Percentiles rank a stretch among this genome's conserved stretches.
phyloP scores from a whole-genome alignment of 2,329 filamentous ascomycete species.

The Diplodia seriata region DNA sequence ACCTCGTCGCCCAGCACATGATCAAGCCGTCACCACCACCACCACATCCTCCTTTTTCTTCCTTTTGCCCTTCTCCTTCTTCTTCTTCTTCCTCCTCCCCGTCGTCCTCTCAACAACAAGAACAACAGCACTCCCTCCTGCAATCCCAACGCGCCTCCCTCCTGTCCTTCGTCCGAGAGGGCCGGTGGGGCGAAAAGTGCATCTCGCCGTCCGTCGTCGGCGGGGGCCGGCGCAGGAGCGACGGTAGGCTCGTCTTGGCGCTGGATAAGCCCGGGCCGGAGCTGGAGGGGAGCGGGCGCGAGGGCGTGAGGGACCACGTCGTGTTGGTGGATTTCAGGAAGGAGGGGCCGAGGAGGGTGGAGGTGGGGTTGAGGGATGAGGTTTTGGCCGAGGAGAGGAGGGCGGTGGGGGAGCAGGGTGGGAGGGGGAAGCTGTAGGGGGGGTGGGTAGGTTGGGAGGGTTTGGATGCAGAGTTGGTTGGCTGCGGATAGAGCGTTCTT shows the following conservation, averaged over 20 bases:
- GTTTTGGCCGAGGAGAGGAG: constrained; percentile 58
- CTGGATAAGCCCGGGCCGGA: constrained; percentile 64
- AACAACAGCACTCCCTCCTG: constrained; percentile 47
- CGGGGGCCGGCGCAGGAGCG: constrained; percentile 45
- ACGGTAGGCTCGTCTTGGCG: constrained; percentile 60
- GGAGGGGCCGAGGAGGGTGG: constrained; percentile 63
- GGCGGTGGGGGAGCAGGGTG: too few relatives aligned
- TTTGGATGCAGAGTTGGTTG: too few relatives aligned
- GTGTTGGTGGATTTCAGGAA: constrained; percentile 64
- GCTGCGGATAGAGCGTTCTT: too few relatives aligned
- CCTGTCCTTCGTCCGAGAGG: constrained; percentile 61
- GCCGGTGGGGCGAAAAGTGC: constrained; percentile 57
- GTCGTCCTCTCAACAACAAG: too few relatives aligned
- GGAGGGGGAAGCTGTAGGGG: constrained; percentile 61
- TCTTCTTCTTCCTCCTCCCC: neutral
- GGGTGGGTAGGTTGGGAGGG: neutral
- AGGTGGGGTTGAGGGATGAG: constrained; percentile 55
- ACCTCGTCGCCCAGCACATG: constrained; percentile 63
- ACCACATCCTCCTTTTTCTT: too few relatives aligned
- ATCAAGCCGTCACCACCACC: constrained; percentile 43
- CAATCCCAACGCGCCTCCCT: constrained; percentile 43
- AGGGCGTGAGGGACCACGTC: constrained; percentile 62
- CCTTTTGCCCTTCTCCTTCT: neutral
- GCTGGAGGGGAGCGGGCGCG: constrained; percentile 56
- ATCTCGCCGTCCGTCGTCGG: constrained; percentile 50